Evolutionary conservation across 345 rosid species (phyloP).

Genomic region (Salix caprea): DNA sequence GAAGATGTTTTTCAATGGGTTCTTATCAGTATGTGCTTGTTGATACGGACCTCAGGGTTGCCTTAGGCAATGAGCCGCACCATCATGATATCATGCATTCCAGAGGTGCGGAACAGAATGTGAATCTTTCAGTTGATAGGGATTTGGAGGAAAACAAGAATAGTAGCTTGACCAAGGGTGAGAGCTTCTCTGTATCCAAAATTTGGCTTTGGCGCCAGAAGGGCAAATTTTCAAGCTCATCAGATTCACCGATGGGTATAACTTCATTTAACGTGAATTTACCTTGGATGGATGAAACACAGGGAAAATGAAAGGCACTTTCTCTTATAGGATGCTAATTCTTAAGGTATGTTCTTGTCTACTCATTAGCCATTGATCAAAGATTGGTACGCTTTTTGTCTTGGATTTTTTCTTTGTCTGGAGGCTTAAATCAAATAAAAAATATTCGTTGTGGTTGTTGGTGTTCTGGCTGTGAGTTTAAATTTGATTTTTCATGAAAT

Average conservation of each 20-base stretch:
- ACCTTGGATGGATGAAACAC: constrained; percentile 21
- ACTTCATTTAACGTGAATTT: constrained; percentile 13
- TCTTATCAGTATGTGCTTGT: constrained; percentile 29
- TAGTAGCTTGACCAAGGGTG: constrained; percentile 15
- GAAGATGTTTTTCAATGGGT: constrained; percentile 35
- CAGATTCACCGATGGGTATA: constrained; percentile 19
- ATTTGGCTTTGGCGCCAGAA: constrained; percentile 33
- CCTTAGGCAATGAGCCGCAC: constrained; percentile 9
- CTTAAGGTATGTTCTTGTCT: neutral
- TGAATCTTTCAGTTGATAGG: constrained; percentile 4
- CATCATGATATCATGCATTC: neutral
- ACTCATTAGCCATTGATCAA: constrained; percentile 14
- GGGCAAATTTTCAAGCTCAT: constrained; percentile 19
- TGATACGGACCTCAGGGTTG: constrained; percentile 23
- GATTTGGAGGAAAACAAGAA: constrained; percentile 24
- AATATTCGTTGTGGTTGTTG: constrained; percentile 8
- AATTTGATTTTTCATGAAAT: neutral
- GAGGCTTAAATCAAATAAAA: constrained; percentile 9
- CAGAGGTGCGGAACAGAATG: constrained; percentile 1
- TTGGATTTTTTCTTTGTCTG: neutral
- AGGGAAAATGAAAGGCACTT: constrained; percentile 15
- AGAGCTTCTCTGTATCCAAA: constrained; percentile 29
- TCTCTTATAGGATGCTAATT: neutral
- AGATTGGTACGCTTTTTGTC: constrained; percentile 17
- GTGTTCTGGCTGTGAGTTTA: neutral